phyloP scores from a whole-genome alignment of 2,329 filamentous ascomycete genomes.

The Fusarium penzigii region DNA sequence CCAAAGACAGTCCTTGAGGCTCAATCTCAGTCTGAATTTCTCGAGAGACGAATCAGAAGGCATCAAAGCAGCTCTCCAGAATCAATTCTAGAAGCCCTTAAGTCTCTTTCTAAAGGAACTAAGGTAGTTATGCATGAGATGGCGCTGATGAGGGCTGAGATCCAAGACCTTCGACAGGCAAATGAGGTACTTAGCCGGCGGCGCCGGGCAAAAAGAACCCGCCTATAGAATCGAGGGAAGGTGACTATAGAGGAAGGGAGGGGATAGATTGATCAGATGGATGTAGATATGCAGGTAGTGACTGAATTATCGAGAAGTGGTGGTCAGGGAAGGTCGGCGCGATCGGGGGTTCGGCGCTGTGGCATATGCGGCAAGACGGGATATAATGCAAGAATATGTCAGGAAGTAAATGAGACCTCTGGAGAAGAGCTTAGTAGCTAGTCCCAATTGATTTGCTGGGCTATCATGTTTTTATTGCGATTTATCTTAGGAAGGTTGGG shows the following conservation, averaged over 20 bases:
- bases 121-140: too few relatives aligned
- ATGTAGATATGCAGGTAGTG: constrained; percentile 3
- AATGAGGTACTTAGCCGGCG: background rate
- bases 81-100: too few relatives aligned
- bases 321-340: constrained; percentile 1
- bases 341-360: too few relatives aligned
- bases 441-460: constrained; percentile 3
- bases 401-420: constrained; percentile 23
- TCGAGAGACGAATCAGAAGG: too few relatives aligned
- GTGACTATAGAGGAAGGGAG: constrained; percentile 6
- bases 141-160: too few relatives aligned
- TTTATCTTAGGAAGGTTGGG: background rate
- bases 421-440: constrained; percentile 4
- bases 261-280: constrained; percentile 4
- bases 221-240: constrained; percentile 1
- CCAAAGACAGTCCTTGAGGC: too few relatives aligned
- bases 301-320: background rate
- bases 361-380: too few relatives aligned
- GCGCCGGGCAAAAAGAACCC: background rate
- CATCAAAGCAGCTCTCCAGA: too few relatives aligned
- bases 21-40: too few relatives aligned
- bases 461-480: constrained; percentile 3
- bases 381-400: too few relatives aligned
- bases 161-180: too few relatives aligned
- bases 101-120: too few relatives aligned